A percentile compares a stretch with the other conserved stretches of the same genome.
Evolutionary conservation across 1,284 basidiomycete genomes (phyloP).

Genomic region (Rhodofomes roseus): DNA sequence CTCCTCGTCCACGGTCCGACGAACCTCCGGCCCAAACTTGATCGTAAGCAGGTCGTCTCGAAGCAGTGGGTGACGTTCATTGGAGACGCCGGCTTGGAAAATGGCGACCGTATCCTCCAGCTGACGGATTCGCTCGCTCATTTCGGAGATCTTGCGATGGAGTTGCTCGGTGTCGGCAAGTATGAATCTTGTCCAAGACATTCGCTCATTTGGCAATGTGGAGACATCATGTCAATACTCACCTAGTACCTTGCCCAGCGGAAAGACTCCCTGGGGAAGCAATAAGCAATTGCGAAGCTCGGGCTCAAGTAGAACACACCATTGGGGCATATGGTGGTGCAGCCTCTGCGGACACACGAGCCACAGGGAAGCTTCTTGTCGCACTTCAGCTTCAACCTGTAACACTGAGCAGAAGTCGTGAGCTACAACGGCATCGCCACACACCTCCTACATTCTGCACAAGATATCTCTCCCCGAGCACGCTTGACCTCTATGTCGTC

Average conservation of each 20-base stretch:
- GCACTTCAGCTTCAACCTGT: constrained; percentile 72
- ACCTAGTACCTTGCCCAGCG: constrained; percentile 31
- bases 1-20: constrained; percentile 29
- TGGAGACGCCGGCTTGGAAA: constrained; percentile 45
- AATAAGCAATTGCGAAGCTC: background rate
- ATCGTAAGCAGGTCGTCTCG: constrained; percentile 60
- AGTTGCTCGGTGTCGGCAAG: constrained; percentile 75
- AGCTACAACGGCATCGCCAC: constrained; percentile 12
- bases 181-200: constrained; percentile 54
- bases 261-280: constrained; percentile 24
- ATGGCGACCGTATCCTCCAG: constrained; percentile 72
- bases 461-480: constrained; percentile 63
- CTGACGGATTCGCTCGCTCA: constrained; percentile 72
- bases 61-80: constrained; percentile 60
- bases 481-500: constrained; percentile 56
- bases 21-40: constrained; percentile 45
- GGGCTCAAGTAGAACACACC: constrained; percentile 28
- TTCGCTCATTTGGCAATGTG: constrained; percentile 5
- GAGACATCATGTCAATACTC: background rate
- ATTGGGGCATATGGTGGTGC: constrained; percentile 73
- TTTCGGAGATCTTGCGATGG: constrained; percentile 66
- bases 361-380: constrained; percentile 74
- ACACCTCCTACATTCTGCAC: constrained; percentile 69
- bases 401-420: background rate
- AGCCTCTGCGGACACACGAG: constrained; percentile 70